These are phyloP conservation scores for Moringa oleifera DNA, from an alignment of 345 rosid species.

Conservation along the genomic window DNA sequence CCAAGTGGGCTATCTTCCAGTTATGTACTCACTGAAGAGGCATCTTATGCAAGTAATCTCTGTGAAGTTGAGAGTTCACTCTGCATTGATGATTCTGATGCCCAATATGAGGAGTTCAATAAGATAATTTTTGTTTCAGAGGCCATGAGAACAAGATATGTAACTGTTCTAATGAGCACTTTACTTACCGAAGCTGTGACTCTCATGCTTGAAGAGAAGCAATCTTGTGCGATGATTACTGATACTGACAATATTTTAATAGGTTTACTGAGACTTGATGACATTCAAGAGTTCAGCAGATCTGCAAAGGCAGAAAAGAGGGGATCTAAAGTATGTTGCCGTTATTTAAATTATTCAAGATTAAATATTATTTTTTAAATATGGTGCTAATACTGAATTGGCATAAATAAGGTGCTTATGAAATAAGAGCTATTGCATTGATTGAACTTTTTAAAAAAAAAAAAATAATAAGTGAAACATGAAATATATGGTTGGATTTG, in stretches of 20 bases:
- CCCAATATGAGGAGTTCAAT: conserved; percentile 36
- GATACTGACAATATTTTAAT: conserved; percentile 55
- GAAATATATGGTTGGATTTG: neutral
- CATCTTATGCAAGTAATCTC: conserved; percentile 38
- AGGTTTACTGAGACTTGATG: conserved; percentile 62
- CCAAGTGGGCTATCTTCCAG: conserved; percentile 17
- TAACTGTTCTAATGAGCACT: conserved; percentile 58
- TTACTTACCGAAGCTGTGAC: conserved; percentile 64
- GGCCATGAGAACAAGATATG: conserved; percentile 86
- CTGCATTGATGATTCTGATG: conserved; percentile 49
- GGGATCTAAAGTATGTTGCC: conserved; percentile 46
- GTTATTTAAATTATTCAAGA: neutral
- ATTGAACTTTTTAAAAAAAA: neutral
- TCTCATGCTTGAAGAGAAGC: conserved; percentile 88
- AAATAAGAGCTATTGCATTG: neutral
- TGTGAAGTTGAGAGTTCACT: conserved; percentile 93
- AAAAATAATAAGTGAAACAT: no score
- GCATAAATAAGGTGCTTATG: neutral
- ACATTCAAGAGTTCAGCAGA: conserved; percentile 56
- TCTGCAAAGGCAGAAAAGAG: conserved; percentile 30
- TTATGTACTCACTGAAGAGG: conserved; percentile 19
- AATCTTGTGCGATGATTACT: conserved; percentile 73
- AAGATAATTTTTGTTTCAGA: conserved; percentile 58
- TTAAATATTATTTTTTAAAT: neutral
- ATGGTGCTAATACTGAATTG: neutral